A percentile compares a stretch with the other conserved stretches of the same genome.
Conservation (phyloP, 2,329 filamentous ascomycete genomes). For the Penicillium hesseltinei region DNA sequence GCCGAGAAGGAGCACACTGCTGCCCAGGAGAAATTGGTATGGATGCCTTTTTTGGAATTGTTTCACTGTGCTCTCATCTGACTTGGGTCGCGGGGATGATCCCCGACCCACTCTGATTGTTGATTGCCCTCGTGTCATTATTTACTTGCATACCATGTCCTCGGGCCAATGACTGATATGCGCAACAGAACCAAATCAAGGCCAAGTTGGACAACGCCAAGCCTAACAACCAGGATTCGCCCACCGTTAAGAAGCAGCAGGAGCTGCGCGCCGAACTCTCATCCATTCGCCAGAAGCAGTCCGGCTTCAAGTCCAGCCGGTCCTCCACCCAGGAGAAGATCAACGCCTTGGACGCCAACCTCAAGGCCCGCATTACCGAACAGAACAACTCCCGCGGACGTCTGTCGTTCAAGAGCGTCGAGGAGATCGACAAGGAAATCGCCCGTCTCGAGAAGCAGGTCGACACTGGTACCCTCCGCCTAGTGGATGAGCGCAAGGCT, state of each 20-base stretch:
- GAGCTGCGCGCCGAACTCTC: slow-evolving; percentile 80
- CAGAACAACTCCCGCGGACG: slow-evolving; percentile 82
- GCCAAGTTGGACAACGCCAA: slow-evolving; percentile 81
- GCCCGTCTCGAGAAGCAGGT: slow-evolving; percentile 78
- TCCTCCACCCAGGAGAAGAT: slow-evolving; percentile 80
- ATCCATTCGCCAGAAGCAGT: slow-evolving; percentile 83
- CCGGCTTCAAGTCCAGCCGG: slow-evolving; percentile 79
- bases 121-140: slow-evolving; percentile 3
- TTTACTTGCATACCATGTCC: slow-evolving; percentile 2
- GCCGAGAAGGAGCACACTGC: slow-evolving; percentile 84
- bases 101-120: slow-evolving; percentile 4
- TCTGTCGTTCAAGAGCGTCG: slow-evolving; percentile 78
- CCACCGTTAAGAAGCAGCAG: slow-evolving; percentile 76
- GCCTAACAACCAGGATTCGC: slow-evolving; percentile 78
- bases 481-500: slow-evolving; percentile 96
- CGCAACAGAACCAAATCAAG: slow-evolving; percentile 76
- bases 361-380: slow-evolving; percentile 80
- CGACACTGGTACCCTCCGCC: slow-evolving; percentile 84
- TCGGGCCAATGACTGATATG: slow-evolving; percentile 19
- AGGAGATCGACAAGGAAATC: slow-evolving; percentile 85
- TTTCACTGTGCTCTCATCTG: slow-evolving; percentile 1
- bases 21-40: slow-evolving; percentile 68
- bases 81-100: background rate
- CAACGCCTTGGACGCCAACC: slow-evolving; percentile 83
- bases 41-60: slow-evolving; percentile 21